Evolutionary conservation across 2,329 filamentous ascomycete genomes (phyloP).

Genomic region (Didymella pinodella): DNA sequence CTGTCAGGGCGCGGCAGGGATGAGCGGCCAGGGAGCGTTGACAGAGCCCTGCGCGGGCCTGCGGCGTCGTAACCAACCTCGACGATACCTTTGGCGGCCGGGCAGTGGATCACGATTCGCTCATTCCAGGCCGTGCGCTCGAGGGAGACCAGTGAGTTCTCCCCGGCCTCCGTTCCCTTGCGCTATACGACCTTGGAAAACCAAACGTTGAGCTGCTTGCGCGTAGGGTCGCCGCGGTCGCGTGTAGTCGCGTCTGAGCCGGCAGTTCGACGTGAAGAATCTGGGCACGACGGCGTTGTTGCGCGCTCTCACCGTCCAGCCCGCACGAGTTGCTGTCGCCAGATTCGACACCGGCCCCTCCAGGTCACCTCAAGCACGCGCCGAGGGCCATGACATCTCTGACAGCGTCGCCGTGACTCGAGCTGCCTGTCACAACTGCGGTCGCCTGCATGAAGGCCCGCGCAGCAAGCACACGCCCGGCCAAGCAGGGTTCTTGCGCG

Average conservation of each 20-base stretch:
- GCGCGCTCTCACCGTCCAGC: background rate
- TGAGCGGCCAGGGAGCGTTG: constrained; percentile 38
- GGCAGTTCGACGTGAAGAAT: constrained; percentile 14
- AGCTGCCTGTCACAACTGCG: constrained; percentile 22
- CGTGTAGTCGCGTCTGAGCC: constrained; percentile 13
- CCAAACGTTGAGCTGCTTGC: constrained; percentile 14
- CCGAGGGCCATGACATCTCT: constrained; percentile 10
- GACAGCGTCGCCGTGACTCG: constrained; percentile 17
- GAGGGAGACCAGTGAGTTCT: constrained; percentile 25
- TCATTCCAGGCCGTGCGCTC: constrained; percentile 29
- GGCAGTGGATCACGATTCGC: constrained; percentile 31
- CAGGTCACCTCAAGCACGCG: background rate
- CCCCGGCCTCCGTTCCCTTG: constrained; percentile 25
- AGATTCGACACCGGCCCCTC: background rate
- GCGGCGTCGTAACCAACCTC: constrained; percentile 27
- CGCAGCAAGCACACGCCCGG: constrained; percentile 30
- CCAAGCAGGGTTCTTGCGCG: constrained; percentile 28
- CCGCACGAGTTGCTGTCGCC: background rate
- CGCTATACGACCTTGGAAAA: constrained; percentile 11
- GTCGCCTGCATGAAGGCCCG: constrained; percentile 36
- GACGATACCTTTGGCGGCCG: constrained; percentile 21
- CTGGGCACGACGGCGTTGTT: constrained; percentile 3
- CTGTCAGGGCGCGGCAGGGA: constrained; percentile 34
- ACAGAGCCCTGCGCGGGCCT: constrained; percentile 16
- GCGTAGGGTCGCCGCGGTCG: background rate